Conservation (phyloP, 768 basidiomycete species). For the Suillus lakei region DNA sequence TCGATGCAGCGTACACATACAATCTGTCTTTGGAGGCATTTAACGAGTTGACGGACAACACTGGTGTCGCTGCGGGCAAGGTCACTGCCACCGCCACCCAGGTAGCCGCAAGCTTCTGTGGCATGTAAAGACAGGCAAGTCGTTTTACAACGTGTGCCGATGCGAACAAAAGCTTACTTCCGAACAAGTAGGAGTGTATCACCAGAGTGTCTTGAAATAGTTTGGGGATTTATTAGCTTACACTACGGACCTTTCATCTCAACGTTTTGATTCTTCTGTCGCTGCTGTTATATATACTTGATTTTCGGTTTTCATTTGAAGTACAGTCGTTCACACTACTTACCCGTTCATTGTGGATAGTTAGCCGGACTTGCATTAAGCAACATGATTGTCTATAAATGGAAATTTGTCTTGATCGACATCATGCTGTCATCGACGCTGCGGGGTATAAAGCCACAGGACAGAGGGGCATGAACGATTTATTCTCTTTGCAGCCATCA, state of each 20-base stretch:
- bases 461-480: neutral
- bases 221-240: neutral
- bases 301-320: neutral
- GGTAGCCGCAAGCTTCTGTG: constrained; percentile 51
- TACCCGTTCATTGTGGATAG: neutral
- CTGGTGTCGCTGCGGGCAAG: constrained; percentile 49
- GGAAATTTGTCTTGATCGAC: neutral
- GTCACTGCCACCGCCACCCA: constrained; percentile 48
- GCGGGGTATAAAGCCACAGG: neutral
- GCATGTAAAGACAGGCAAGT: constrained; percentile 37
- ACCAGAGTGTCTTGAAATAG: neutral
- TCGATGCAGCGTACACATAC: constrained; percentile 53
- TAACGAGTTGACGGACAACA: constrained; percentile 41
- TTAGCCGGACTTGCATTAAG: neutral
- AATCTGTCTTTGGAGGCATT: constrained; percentile 42
- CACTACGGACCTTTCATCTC: neutral
- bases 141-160: neutral
- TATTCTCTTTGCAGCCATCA: neutral
- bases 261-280: neutral
- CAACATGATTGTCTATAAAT: neutral
- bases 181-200: neutral
- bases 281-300: neutral
- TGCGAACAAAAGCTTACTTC: neutral
- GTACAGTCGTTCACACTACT: neutral
- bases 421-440: neutral